phyloP scores from a whole-genome alignment of 768 basidiomycete genomes.

The Mycena capillaripes region DNA sequence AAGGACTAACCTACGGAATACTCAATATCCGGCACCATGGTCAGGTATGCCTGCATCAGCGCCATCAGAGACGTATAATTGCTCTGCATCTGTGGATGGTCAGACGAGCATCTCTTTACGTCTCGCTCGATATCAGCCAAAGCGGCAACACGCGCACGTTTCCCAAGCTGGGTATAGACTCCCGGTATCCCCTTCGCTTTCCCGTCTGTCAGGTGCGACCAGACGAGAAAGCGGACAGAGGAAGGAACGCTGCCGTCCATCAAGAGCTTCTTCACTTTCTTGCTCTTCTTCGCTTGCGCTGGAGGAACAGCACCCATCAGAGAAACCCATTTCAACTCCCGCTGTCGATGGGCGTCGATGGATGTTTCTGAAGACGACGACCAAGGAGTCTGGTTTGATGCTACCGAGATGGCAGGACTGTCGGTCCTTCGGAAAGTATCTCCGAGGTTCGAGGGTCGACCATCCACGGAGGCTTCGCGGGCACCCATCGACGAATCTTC shows the following conservation, averaged over 20 bases:
- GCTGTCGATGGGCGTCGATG: conserved; percentile 78
- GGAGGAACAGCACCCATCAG: conserved; percentile 69
- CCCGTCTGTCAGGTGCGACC: conserved; percentile 85
- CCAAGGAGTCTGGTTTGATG: conserved; percentile 43
- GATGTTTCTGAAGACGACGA: conserved; percentile 50
- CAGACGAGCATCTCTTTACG: conserved; percentile 65
- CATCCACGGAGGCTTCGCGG: conserved; percentile 51
- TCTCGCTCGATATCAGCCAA: conserved; percentile 73
- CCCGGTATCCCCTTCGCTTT: conserved; percentile 78
- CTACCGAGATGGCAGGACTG: conserved; percentile 59
- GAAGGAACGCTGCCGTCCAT: conserved; percentile 82
- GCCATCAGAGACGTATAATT: conserved; percentile 69
- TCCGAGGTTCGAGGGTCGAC: conserved; percentile 43
- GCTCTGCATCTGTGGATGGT: conserved; percentile 70
- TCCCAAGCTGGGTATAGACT: conserved; percentile 75
- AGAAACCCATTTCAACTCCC: conserved; percentile 84
- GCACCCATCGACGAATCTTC: conserved; percentile 66
- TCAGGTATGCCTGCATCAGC: conserved; percentile 79
- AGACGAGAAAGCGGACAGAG: conserved; percentile 87
- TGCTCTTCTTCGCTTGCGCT: conserved; percentile 78
- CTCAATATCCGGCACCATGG: conserved; percentile 87
- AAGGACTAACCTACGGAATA: conserved; percentile 70
- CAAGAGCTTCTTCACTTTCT: conserved; percentile 82
- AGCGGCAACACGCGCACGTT: conserved; percentile 64
- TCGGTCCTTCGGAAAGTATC: conserved; percentile 49